Conservation (phyloP, 345 rosid species). For the Eucalyptus sp. region DNA sequence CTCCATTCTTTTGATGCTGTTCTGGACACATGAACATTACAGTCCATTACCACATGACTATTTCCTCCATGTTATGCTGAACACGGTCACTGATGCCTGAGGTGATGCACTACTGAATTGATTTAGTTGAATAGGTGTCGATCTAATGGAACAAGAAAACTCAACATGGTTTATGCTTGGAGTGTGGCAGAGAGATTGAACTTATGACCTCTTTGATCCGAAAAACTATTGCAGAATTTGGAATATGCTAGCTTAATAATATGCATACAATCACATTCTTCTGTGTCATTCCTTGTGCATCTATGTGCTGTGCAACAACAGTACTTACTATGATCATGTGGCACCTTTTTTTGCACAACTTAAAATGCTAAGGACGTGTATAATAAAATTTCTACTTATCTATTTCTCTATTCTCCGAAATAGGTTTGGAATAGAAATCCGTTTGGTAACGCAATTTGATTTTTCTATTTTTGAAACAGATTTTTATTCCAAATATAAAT, state of each 20-base stretch:
- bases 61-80: not conserved
- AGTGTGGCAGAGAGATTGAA: not conserved
- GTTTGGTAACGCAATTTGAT: too few species aligned
- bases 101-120: not conserved
- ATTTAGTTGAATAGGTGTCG: not conserved
- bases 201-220: not conserved
- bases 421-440: too few species aligned
- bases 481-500: too few species aligned
- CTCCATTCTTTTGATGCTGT: constrained; percentile 66
- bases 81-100: not conserved
- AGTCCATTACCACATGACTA: not conserved
- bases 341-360: not conserved
- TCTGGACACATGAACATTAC: not conserved
- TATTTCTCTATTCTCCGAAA: too few species aligned
- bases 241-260: not conserved
- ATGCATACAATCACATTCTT: not conserved
- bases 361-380: too few species aligned
- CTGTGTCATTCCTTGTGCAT: not conserved
- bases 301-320: not conserved
- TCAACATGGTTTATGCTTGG: not conserved
- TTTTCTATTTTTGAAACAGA: too few species aligned
- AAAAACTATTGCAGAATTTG: not conserved
- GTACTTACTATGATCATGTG: not conserved
- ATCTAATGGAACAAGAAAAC: not conserved
- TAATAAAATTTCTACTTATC: too few species aligned